phyloP scores from a whole-genome alignment of 345 rosid species.

The Lepidium aucheri region DNA sequence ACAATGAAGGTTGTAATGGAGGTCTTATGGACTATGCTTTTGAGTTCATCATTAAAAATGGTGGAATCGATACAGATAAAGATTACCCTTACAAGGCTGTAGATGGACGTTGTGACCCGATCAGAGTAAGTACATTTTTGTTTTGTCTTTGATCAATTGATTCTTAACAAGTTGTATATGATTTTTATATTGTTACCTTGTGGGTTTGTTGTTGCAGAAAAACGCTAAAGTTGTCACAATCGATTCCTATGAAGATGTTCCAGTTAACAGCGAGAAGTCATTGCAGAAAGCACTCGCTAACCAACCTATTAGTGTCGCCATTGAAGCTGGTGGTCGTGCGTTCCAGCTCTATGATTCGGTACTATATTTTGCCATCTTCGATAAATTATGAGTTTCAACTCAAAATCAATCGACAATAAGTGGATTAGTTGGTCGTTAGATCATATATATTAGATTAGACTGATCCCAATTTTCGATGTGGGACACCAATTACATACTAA shows the following conservation, averaged over 20 bases:
- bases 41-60: slow-evolving; percentile 52
- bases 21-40: slow-evolving; percentile 83
- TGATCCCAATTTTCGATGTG: too few species aligned
- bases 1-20: slow-evolving; percentile 76
- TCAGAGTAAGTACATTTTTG: slow-evolving; percentile 33
- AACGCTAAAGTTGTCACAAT: slow-evolving; percentile 56
- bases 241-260: slow-evolving; percentile 57
- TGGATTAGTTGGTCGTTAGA: too few species aligned
- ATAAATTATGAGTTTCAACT: too few species aligned
- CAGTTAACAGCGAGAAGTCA: slow-evolving; percentile 45
- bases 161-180: neutral
- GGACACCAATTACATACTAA: too few species aligned
- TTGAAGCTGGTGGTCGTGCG: slow-evolving; percentile 65
- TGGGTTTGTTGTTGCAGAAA: slow-evolving; percentile 34
- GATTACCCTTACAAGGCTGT: slow-evolving; percentile 62
- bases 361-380: neutral
- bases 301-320: slow-evolving; percentile 68
- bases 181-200: neutral
- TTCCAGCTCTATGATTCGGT: slow-evolving; percentile 52
- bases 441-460: too few species aligned
- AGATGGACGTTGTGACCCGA: slow-evolving; percentile 43
- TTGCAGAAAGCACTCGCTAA: slow-evolving; percentile 58
- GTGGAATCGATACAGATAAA: slow-evolving; percentile 63
- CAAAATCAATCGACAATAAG: too few species aligned
- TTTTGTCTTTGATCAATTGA: neutral